phyloP scores from a whole-genome alignment of 2,329 filamentous ascomycete species.

The Diplodia scrobiculata region DNA sequence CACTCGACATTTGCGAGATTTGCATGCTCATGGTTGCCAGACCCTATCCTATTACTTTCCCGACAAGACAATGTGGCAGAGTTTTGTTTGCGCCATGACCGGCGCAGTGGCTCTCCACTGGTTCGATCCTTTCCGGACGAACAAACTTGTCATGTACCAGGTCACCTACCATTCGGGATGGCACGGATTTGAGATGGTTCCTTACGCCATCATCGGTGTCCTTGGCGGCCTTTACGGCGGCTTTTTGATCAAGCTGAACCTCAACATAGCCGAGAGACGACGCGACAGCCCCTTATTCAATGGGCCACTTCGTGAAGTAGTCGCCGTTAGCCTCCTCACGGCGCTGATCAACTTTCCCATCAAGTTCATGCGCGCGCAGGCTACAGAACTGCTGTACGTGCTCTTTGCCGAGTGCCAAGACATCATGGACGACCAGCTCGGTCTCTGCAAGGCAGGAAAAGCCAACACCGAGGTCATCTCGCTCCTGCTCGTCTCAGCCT shows the following conservation, averaged over 20 bases:
- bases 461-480: conserved; percentile 81
- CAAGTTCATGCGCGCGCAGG: conserved; percentile 91
- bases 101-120: conserved; percentile 90
- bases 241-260: conserved; percentile 92
- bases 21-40: conserved; percentile 47
- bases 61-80: conserved; percentile 99
- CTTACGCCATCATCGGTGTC: conserved; percentile 83
- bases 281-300: conserved; percentile 59
- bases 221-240: conserved; percentile 92
- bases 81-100: conserved; percentile 99
- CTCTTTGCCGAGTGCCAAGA: conserved; percentile 89
- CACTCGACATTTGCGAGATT: not conserved
- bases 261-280: conserved; percentile 74
- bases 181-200: conserved; percentile 92
- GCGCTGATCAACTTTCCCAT: conserved; percentile 94
- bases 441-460: conserved; percentile 83
- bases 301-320: conserved; percentile 76
- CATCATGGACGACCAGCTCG: conserved; percentile 80
- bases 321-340: conserved; percentile 76
- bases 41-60: conserved; percentile 97
- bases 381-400: conserved; percentile 85
- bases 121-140: conserved; percentile 90
- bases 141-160: conserved; percentile 93
- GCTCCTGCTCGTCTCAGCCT: conserved; percentile 76
- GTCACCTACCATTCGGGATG: conserved; percentile 89